Evolutionary conservation across 305 asterid species (phyloP).

Genomic region (Solanum hybrid): DNA sequence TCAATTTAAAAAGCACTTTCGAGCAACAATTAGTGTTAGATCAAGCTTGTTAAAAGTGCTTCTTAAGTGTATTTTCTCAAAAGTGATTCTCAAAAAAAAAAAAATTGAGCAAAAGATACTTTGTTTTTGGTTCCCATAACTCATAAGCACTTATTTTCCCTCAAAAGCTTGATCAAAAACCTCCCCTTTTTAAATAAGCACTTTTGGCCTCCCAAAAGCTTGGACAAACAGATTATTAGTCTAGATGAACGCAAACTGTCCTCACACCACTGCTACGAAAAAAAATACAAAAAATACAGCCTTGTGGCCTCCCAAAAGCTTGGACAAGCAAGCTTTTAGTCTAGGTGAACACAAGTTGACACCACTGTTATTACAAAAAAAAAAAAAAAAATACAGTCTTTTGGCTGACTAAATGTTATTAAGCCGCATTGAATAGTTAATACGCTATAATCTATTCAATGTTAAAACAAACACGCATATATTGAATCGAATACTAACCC

Average conservation of each 20-base stretch:
- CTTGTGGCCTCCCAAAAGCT: neutral
- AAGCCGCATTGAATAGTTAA: neutral
- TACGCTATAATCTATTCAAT: neutral
- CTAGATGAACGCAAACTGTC: neutral
- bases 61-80: neutral
- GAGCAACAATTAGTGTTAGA: neutral
- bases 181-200: neutral
- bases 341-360: neutral
- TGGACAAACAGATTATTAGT: neutral
- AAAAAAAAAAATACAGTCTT: neutral
- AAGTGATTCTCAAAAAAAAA: neutral
- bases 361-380: neutral
- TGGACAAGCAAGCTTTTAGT: neutral
- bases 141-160: neutral
- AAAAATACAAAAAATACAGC: neutral
- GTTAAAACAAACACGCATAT: neutral
- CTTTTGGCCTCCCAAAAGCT: neutral
- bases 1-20: neutral
- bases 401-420: neutral
- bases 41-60: neutral
- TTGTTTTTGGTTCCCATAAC: neutral
- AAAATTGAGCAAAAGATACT: neutral
- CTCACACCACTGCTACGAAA: neutral
- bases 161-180: neutral
- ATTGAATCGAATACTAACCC: slow-evolving; percentile 32